A percentile compares a stretch with the other conserved stretches of the same genome.
These are phyloP conservation scores for Tuber borchii DNA, from an alignment of 495 filamentous ascomycete genomes.

Conservation along the genomic window DNA sequence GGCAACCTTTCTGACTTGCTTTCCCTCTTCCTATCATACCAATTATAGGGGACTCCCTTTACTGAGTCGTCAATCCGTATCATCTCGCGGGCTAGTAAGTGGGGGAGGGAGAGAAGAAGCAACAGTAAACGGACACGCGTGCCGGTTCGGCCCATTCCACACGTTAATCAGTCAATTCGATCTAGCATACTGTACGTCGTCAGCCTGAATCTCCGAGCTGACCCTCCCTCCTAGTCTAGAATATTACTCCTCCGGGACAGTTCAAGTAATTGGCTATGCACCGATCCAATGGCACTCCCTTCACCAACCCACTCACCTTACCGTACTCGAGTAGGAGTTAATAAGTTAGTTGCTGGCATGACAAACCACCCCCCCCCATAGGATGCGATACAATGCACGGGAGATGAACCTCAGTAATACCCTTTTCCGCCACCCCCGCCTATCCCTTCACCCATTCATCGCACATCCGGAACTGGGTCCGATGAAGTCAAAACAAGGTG, in stretches of 20 bases:
- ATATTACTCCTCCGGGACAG: background rate
- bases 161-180: background rate
- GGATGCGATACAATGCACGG: background rate
- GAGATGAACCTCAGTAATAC: background rate
- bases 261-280: background rate
- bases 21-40: background rate
- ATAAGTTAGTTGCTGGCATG: background rate
- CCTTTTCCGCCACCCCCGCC: background rate
- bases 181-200: background rate
- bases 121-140: background rate
- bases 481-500: constrained; percentile 4
- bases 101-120: background rate
- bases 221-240: background rate
- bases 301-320: background rate
- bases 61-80: background rate
- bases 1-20: background rate
- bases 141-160: background rate
- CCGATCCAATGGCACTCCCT: background rate
- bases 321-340: background rate
- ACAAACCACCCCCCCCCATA: background rate
- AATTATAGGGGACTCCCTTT: background rate
- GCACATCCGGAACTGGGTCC: background rate
- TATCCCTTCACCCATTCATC: background rate
- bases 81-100: background rate
- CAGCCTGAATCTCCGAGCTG: background rate